These are phyloP conservation scores for Neurospora sp. DNA, from an alignment of 495 filamentous ascomycete species.

Conservation along the genomic window DNA sequence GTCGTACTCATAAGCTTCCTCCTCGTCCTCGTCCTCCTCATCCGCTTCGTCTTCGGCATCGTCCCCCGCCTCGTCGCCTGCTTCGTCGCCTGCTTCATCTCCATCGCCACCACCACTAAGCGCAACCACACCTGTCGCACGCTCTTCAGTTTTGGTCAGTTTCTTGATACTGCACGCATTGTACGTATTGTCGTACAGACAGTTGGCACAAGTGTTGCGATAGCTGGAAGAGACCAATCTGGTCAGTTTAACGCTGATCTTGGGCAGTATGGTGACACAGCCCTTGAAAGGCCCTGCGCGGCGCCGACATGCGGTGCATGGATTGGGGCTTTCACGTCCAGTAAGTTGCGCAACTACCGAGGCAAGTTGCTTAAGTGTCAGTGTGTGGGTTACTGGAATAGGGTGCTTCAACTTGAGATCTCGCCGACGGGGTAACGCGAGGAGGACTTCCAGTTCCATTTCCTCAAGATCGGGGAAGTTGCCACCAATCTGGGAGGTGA, in stretches of 20 bases:
- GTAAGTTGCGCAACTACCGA: slow-evolving; percentile 3
- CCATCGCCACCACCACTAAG: not conserved
- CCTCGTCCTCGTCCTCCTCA: not conserved
- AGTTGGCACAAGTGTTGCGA: slow-evolving; percentile 6
- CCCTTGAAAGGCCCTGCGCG: not conserved
- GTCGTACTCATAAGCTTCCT: not conserved
- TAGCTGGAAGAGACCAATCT: not conserved
- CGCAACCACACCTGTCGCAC: not conserved
- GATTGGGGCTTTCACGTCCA: not conserved
- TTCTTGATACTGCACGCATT: slow-evolving; percentile 3
- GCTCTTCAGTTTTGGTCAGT: not conserved
- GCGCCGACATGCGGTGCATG: slow-evolving; percentile 9
- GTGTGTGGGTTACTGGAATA: not conserved
- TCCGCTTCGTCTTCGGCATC: not conserved
- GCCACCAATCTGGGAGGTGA: not conserved
- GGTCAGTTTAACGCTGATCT: not conserved
- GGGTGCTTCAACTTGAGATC: not conserved
- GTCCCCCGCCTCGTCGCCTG: not conserved
- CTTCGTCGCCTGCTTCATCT: not conserved
- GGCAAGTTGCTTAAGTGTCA: not conserved
- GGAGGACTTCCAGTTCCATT: not conserved
- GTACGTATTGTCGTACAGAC: not conserved
- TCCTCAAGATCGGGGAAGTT: not conserved
- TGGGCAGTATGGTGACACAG: not conserved
- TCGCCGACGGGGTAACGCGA: not conserved